Evolutionary conservation across 495 filamentous ascomycete genomes (phyloP).

Genomic region (Margaritispora aquatica): DNA sequence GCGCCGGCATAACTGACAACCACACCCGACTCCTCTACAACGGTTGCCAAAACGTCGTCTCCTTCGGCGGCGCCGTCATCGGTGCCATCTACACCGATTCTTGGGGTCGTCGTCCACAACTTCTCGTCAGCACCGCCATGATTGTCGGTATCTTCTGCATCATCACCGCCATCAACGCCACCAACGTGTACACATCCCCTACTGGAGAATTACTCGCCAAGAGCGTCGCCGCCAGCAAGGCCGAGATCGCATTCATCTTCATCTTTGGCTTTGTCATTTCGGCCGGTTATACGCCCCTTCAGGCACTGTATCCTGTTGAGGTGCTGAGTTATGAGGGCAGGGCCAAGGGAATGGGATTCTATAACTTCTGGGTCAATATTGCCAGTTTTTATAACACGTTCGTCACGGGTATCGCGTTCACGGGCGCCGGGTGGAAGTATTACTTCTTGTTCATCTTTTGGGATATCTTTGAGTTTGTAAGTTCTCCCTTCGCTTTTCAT

Average conservation of each 20-base stretch:
- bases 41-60: slow-evolving; percentile 23
- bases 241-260: slow-evolving; percentile 51
- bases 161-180: slow-evolving; percentile 40
- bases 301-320: slow-evolving; percentile 32
- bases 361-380: slow-evolving; percentile 32
- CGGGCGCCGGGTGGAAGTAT: slow-evolving; percentile 47
- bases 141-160: slow-evolving; percentile 42
- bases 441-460: slow-evolving; percentile 44
- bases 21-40: slow-evolving; percentile 44
- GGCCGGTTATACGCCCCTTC: slow-evolving; percentile 54
- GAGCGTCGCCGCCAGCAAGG: slow-evolving; percentile 34
- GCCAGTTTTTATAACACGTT: slow-evolving; percentile 40
- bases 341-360: slow-evolving; percentile 42
- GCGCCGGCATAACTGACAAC: slow-evolving; percentile 41
- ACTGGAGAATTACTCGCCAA: slow-evolving; percentile 35
- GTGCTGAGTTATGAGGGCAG: slow-evolving; percentile 36
- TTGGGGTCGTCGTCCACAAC: slow-evolving; percentile 45
- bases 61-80: slow-evolving; percentile 43
- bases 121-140: slow-evolving; percentile 40
- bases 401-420: slow-evolving; percentile 42
- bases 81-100: slow-evolving; percentile 50
- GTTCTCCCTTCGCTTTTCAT: neutral
- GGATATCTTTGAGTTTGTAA: slow-evolving; percentile 37
- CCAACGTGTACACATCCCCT: slow-evolving; percentile 26
- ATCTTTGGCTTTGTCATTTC: slow-evolving; percentile 55